Base-by-base conservation (phyloP, 2,329 filamentous ascomycete species). In the Penicillium glabrum region DNA sequence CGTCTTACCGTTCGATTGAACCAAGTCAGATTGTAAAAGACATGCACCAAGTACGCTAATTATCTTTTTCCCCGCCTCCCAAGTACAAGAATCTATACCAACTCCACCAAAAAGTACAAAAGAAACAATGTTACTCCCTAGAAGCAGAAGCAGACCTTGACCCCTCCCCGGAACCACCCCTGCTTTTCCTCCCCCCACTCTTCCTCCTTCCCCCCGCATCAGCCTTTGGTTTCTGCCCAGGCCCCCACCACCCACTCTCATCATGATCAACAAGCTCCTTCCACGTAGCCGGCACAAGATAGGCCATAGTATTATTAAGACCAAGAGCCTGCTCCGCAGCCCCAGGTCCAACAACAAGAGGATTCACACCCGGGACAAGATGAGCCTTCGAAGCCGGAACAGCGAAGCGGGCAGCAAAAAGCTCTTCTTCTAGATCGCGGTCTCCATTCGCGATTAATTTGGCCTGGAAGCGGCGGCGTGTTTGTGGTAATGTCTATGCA, bases 401-500 rank as follows among this genome's bases (percentile, higher is more conserved):
- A 3, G 63, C 61, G 50, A 72, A 72, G 10, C 66, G 61, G 14
- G 68, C 68, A 4, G 64, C 67, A 44, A 67, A 66, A 11, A 73
- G 60, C 10, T 67, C 62, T 1, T 67, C 64, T n/a, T 69, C 69
- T 7, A 62, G 51, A 6, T 59, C 46, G 0, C 65, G 61, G 48
- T 72, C 66, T 11, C 67, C 66, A 6, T 68, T 65, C 3, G 70
- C 64, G 43, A 76, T 63, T 2, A 76, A 63, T 43, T 72, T 72
- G 8, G 73, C 64, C 27, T 69, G 58, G 54, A 76, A 75, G 35
- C 70, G 69, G 8, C 71, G 69, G 35, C 74, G 71, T 24, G 72
- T 68, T 69, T 76, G 70, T 1, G 75, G 74, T 49, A 76, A 69
- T 41, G 74, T 73, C 72, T 77, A 39, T n/a, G 11, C 52, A 50